Evolutionary conservation across 352 stramenopile species (phyloP), one percentile per base, ranked within the genome.

Genomic region (Blastocystis sp.): DNA sequence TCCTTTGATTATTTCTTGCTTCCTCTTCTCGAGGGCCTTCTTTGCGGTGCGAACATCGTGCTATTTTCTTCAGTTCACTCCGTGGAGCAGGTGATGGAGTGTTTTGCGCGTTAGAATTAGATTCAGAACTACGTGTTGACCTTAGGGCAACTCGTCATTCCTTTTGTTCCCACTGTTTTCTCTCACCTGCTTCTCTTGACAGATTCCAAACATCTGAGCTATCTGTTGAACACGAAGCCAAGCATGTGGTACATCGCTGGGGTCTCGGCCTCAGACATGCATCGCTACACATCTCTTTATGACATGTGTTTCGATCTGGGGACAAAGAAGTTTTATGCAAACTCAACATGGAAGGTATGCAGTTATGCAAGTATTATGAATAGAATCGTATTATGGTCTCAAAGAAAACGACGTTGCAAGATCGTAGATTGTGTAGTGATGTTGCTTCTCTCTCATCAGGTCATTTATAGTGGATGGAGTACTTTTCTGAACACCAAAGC

Each of bases 101-200:
- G 8, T 7, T 13, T 18, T 20, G n/a, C 18, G 29, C 43, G 18
- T 15, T 66, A 26, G 20, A 37, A n/a, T 1, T 68, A 84, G 73
- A n/a, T 84, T 39, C 73, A 84, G 13, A 69, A 66, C 47, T 6
- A 26, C 56, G 47, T 84, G 29, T 5, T 84, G 5, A 15, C 43
- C 8, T 55, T 84, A 18, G 53, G 43, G 1, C 37, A 84, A 43
- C 29, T 84, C 6, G n/a, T 84, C 6, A 34, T 55, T 37, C 73
- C 73, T 2, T 84, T 84, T n/a, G 18, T 84, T 43, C 73, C 54
- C n/a, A 50, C 20, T 55, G 26, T 84, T 15, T 84, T 45, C 47
- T 53, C 9, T 13, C 73, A 84, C 55, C 3, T 66, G 13, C 18
- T 80, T 23, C 70, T 56, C 2, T n/a, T 80, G 4, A 45, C 45